A percentile compares a stretch with the other conserved stretches of the same genome.
Evolutionary conservation across 345 rosid species (phyloP).

Genomic region (Salix koriyanagi): DNA sequence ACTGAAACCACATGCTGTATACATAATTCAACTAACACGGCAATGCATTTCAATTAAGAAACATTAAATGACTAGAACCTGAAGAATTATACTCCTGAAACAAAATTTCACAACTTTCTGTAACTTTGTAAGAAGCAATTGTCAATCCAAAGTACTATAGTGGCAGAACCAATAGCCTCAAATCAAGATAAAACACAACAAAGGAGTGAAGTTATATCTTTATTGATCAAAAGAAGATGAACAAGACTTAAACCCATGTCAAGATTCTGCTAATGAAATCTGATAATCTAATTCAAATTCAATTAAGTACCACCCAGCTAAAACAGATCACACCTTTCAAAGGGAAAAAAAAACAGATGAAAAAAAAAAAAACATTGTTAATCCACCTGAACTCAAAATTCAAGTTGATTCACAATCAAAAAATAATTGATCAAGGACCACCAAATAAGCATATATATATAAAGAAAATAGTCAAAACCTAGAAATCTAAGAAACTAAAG

Average conservation of each 20-base stretch:
- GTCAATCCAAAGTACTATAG: background rate
- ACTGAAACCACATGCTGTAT: background rate
- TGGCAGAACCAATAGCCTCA: background rate
- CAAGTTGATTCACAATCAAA: background rate
- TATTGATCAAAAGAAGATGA: background rate
- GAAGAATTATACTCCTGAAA: background rate
- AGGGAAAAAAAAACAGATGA: background rate
- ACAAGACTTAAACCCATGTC: background rate
- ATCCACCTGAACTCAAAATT: constrained; percentile 8
- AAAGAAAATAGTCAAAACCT: background rate
- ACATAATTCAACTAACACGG: background rate
- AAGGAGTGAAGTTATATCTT: background rate
- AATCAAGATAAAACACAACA: background rate
- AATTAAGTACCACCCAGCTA: background rate
- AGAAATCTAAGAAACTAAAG: background rate
- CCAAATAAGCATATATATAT: background rate
- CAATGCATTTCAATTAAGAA: background rate
- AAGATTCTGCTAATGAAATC: background rate
- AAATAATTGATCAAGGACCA: background rate
- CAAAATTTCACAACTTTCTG: background rate
- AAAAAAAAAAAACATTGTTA: background rate
- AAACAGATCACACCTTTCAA: background rate
- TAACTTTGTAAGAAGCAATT: background rate
- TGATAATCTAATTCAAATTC: background rate
- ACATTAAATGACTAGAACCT: background rate